phyloP scores from a whole-genome alignment of 768 basidiomycete genomes.

The Chalciporus chontae region DNA sequence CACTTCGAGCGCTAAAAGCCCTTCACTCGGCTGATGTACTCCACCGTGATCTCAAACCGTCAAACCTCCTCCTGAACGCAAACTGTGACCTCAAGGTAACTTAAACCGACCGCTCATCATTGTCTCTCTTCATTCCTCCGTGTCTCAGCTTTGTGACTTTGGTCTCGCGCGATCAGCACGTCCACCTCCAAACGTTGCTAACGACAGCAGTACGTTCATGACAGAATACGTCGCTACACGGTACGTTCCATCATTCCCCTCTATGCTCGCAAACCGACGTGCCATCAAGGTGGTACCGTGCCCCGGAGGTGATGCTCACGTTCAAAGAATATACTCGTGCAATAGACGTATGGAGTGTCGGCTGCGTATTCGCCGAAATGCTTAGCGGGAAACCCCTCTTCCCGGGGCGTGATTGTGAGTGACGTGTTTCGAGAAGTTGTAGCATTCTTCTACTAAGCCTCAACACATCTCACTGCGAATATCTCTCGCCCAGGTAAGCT shows the following conservation, averaged over 20 bases:
- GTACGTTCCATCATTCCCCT: constrained; percentile 31
- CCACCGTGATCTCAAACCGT: constrained; percentile 94
- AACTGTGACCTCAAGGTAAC: constrained; percentile 93
- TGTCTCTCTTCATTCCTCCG: background rate
- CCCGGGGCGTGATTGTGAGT: constrained; percentile 86
- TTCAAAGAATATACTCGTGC: constrained; percentile 93
- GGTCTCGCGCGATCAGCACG: constrained; percentile 79
- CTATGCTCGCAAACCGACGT: background rate
- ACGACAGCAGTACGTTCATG: constrained; percentile 79
- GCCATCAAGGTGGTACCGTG: constrained; percentile 81
- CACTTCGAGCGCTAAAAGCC: constrained; percentile 89
- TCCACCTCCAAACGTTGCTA: constrained; percentile 67
- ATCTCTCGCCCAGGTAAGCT: background rate
- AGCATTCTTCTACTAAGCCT: background rate
- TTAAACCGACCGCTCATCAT: constrained; percentile 1
- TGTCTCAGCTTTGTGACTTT: constrained; percentile 72
- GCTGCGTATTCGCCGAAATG: constrained; percentile 90
- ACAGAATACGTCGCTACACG: constrained; percentile 96
- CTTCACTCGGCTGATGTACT: constrained; percentile 94
- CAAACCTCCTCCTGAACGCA: constrained; percentile 91
- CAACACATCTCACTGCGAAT: background rate
- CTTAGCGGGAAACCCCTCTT: constrained; percentile 88
- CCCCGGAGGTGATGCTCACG: constrained; percentile 97
- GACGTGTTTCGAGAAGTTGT: background rate
- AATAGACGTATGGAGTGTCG: constrained; percentile 86